These are phyloP conservation scores for Clonostachys sp. DNA, from an alignment of 2,329 filamentous ascomycete genomes.

Conservation along the genomic window DNA sequence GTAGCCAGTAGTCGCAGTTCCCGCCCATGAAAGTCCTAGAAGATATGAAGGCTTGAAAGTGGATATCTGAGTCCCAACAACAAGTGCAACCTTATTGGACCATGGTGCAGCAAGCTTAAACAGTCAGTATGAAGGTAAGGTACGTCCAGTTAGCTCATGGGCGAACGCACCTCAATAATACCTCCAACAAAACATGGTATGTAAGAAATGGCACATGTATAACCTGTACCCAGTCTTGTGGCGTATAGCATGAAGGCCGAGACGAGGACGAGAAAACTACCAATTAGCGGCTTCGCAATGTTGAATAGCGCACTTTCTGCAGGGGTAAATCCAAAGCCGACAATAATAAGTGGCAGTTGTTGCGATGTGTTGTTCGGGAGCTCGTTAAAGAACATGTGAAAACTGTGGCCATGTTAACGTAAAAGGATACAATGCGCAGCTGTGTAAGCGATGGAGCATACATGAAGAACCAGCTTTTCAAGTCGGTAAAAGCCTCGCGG, in stretches of 20 bases:
- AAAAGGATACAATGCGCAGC: not conserved
- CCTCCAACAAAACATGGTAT: slow-evolving; percentile 14
- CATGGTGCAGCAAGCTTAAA: slow-evolving; percentile 11
- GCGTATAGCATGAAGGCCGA: slow-evolving; percentile 11
- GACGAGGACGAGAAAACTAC: slow-evolving; percentile 9
- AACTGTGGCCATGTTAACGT: slow-evolving; percentile 1
- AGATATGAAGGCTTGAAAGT: slow-evolving; percentile 20
- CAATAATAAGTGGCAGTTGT: slow-evolving; percentile 14
- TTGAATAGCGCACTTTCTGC: slow-evolving; percentile 15
- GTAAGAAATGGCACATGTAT: slow-evolving; percentile 15
- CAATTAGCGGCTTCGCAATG: slow-evolving; percentile 13
- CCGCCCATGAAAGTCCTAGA: slow-evolving; percentile 16
- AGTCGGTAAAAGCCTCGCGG: slow-evolving; percentile 10
- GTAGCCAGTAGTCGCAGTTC: slow-evolving; percentile 12
- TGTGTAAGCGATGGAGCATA: not conserved
- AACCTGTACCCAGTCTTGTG: slow-evolving; percentile 12
- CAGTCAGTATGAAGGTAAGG: not conserved
- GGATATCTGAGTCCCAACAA: slow-evolving; percentile 18
- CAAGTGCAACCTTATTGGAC: slow-evolving; percentile 17
- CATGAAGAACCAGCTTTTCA: slow-evolving; percentile 13
- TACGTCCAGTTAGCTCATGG: not conserved
- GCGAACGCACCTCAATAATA: slow-evolving; percentile 8
- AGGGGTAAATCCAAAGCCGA: slow-evolving; percentile 13
- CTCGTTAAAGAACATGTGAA: slow-evolving; percentile 18
- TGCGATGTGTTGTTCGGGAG: slow-evolving; percentile 16